Conservation (phyloP, 2,329 filamentous ascomycete species). For the Raffaelea arxii region DNA sequence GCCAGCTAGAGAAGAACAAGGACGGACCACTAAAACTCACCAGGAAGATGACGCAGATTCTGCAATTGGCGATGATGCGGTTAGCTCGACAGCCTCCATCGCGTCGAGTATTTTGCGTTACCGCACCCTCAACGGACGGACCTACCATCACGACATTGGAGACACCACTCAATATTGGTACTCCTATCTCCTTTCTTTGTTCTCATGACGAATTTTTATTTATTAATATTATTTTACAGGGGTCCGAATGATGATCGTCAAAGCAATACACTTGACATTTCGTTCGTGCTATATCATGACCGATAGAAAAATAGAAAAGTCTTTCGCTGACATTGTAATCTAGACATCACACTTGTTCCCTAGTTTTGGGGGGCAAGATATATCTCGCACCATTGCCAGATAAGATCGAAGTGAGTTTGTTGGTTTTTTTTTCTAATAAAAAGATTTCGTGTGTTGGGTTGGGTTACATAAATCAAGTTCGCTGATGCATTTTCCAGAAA, state of each 20-base stretch:
- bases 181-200: constrained; percentile 18
- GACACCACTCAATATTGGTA: constrained; percentile 24
- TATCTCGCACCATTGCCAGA: not conserved
- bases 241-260: constrained; percentile 21
- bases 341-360: too few species aligned
- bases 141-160: constrained; percentile 19
- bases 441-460: not conserved
- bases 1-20: too few species aligned
- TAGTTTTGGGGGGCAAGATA: too few species aligned
- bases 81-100: constrained; percentile 18
- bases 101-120: constrained; percentile 21
- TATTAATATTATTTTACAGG: constrained; percentile 3
- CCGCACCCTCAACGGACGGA: constrained; percentile 21
- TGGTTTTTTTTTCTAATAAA: too few species aligned
- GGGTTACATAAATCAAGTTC: too few species aligned
- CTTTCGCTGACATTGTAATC: too few species aligned
- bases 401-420: not conserved
- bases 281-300: too few species aligned
- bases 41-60: constrained; percentile 5
- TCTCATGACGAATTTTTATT: not conserved
- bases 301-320: not conserved
- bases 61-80: constrained; percentile 1
- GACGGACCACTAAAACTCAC: too few species aligned
- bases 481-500: not conserved
- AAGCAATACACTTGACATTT: constrained; percentile 22